A percentile compares a stretch with the other conserved stretches of the same genome.
Evolutionary conservation across 2,329 filamentous ascomycete species (phyloP).

Genomic region (Ustulina deusta): DNA sequence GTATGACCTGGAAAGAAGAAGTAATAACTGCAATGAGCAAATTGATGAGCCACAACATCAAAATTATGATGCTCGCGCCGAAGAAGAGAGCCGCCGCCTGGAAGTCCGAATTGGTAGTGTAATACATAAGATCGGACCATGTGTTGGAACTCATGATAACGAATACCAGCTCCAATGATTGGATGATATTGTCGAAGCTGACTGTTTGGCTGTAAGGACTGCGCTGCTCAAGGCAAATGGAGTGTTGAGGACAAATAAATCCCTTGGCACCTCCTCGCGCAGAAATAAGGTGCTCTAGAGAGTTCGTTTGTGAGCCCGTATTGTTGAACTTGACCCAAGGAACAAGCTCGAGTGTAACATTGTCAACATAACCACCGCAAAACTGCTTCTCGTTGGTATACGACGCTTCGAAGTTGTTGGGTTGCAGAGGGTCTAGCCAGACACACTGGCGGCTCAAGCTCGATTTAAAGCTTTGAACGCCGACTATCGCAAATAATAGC

Average conservation of each 20-base stretch:
- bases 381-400: slow-evolving; percentile 78
- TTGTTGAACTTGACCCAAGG: slow-evolving; percentile 73
- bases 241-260: slow-evolving; percentile 86
- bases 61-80: slow-evolving; percentile 81
- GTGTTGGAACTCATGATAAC: slow-evolving; percentile 99
- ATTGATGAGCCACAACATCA: slow-evolving; percentile 97
- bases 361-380: slow-evolving; percentile 84
- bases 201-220: slow-evolving; percentile 89
- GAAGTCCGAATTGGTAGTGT: slow-evolving; percentile 92
- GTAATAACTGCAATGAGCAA: slow-evolving; percentile 96
- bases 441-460: slow-evolving; percentile 82
- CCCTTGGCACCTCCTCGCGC: slow-evolving; percentile 76
- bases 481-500: slow-evolving; percentile 96
- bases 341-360: slow-evolving; percentile 64
- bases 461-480: slow-evolving; percentile 94
- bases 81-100: slow-evolving; percentile 85
- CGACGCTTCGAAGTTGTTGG: slow-evolving; percentile 63
- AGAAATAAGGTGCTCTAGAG: slow-evolving; percentile 61
- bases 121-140: slow-evolving; percentile 94
- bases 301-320: slow-evolving; percentile 42
- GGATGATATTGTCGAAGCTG: slow-evolving; percentile 93
- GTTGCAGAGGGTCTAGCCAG: slow-evolving; percentile 76
- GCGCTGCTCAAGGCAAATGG: slow-evolving; percentile 80
- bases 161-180: slow-evolving; percentile 94
- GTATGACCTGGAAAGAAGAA: slow-evolving; percentile 96